These are phyloP conservation scores for Suhomyces xylopsoci DNA, from an alignment of 805 yeast genomes.

Conservation along the genomic window DNA sequence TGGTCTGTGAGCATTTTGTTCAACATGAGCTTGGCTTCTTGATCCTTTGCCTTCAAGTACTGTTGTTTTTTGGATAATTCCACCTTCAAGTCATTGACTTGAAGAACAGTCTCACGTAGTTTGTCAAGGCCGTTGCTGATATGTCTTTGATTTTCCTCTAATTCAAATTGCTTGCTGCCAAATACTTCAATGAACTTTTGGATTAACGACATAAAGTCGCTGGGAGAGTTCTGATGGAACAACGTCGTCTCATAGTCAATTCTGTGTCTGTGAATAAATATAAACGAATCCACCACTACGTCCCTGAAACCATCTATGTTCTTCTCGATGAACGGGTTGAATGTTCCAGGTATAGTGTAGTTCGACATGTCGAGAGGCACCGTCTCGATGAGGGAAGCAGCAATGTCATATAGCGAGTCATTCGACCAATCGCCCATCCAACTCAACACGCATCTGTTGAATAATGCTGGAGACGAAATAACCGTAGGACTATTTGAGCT, in stretches of 20 bases:
- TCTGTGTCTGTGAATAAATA: constrained; percentile 41
- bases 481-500: constrained; percentile 40
- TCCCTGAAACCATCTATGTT: constrained; percentile 33
- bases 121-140: constrained; percentile 71
- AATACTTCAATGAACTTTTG: constrained; percentile 44
- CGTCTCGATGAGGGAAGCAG: constrained; percentile 34
- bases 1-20: constrained; percentile 78
- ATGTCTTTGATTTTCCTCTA: constrained; percentile 70
- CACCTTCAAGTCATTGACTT: constrained; percentile 58
- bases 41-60: constrained; percentile 52
- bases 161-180: constrained; percentile 38
- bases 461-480: constrained; percentile 80
- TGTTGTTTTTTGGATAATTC: constrained; percentile 52
- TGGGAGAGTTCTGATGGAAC: constrained; percentile 42
- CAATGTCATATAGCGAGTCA: constrained; percentile 49
- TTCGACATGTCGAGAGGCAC: constrained; percentile 54
- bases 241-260: constrained; percentile 11
- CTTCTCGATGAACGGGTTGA: constrained; percentile 10
- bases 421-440: constrained; percentile 87
- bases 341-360: constrained; percentile 31
- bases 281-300: constrained; percentile 45
- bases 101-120: constrained; percentile 70
- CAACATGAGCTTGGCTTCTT: constrained; percentile 68
- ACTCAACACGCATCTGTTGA: constrained; percentile 82
- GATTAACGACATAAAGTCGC: constrained; percentile 52